Evolutionary conservation across 768 basidiomycete species (phyloP).

Genomic region (Auricularia sp.): DNA sequence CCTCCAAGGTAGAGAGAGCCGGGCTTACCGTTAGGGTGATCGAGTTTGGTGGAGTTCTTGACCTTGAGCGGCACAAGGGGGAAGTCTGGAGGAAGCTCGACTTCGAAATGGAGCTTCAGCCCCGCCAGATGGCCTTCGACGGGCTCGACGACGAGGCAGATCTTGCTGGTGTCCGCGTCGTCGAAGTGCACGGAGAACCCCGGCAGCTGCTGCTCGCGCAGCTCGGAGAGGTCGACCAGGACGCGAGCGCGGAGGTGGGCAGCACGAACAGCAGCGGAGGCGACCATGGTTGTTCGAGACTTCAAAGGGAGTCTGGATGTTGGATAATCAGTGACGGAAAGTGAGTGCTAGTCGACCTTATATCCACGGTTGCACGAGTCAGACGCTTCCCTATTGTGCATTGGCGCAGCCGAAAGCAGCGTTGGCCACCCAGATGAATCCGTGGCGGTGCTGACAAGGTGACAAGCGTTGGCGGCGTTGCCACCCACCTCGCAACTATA

Average conservation of each 20-base stretch:
- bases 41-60: background rate
- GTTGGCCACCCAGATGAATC: too few species aligned
- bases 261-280: background rate
- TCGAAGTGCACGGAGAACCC: background rate
- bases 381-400: too few species aligned
- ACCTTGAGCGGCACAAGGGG: background rate
- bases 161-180: background rate
- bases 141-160: background rate
- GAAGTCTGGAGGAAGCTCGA: background rate
- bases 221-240: background rate
- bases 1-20: too few species aligned
- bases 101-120: background rate
- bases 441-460: too few species aligned
- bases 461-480: too few species aligned
- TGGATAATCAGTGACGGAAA: too few species aligned
- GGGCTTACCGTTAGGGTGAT: background rate
- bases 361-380: too few species aligned
- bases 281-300: background rate
- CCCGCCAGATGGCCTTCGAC: background rate
- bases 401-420: too few species aligned
- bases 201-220: conserved; percentile 1
- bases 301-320: background rate
- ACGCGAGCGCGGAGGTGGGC: background rate
- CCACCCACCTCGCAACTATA: too few species aligned
- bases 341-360: too few species aligned